Percentiles rank a stretch among this genome's conserved stretches.
Conservation (phyloP, 208 protist genomes). For the Crithidia thermophila region DNA sequence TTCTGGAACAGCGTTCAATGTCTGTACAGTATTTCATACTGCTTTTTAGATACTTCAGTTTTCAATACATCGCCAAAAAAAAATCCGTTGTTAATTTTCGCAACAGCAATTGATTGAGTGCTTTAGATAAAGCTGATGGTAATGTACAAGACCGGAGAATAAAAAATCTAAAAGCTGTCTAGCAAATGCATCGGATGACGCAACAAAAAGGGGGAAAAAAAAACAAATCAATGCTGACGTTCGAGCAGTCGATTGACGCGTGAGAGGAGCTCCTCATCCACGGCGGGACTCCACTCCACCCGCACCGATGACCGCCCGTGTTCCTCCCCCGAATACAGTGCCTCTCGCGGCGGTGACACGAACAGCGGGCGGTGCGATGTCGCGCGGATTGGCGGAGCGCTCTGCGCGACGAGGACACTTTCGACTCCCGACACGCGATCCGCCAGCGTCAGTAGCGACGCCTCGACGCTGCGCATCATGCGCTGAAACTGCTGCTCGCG, state of each 20-base stretch:
- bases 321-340: no score
- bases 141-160: no score
- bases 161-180: no score
- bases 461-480: slow-evolving; percentile 17
- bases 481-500: slow-evolving; percentile 12
- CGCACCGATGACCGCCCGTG: background rate
- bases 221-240: background rate
- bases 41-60: no score
- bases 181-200: no score
- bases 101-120: no score
- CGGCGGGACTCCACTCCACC: slow-evolving; percentile 14
- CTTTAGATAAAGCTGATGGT: no score
- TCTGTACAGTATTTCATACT: no score
- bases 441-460: slow-evolving; percentile 1
- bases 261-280: background rate
- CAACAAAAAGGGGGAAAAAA: background rate
- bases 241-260: slow-evolving; percentile 4
- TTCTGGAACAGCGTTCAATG: no score
- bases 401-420: background rate
- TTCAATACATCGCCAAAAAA: no score
- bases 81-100: no score
- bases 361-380: background rate
- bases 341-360: background rate
- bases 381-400: background rate
- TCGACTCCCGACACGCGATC: background rate